A percentile compares a stretch with the other conserved stretches of the same genome.
Conservation (phyloP, 2,329 filamentous ascomycete species). For the Elsinoe batatas region DNA sequence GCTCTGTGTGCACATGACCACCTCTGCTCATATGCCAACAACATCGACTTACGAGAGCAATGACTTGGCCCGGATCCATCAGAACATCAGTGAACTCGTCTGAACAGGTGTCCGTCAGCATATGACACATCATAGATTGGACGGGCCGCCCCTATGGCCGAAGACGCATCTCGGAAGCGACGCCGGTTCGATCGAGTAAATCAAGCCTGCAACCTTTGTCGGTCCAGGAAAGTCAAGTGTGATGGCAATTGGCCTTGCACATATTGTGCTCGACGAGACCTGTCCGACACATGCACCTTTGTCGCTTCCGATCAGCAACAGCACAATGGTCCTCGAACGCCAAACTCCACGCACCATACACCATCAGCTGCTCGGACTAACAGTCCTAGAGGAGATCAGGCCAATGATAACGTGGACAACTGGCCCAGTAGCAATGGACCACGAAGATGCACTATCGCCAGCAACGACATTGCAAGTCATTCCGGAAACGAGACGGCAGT, state of each 20-base stretch:
- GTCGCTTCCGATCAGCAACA: conserved; percentile 16
- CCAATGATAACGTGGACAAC: no score
- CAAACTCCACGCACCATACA: background rate
- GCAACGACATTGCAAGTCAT: background rate
- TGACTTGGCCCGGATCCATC: background rate
- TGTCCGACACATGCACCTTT: conserved; percentile 31
- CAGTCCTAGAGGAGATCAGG: no score
- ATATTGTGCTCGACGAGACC: conserved; percentile 36
- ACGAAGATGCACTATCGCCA: background rate
- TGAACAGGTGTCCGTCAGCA: no score
- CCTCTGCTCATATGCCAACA: no score
- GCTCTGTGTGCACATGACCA: no score
- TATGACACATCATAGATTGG: background rate
- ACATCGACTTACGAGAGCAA: no score
- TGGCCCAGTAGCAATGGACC: background rate
- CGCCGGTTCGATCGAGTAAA: conserved; percentile 17
- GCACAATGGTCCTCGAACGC: background rate
- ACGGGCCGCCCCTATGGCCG: background rate
- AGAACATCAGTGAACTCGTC: background rate
- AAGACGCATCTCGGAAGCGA: background rate
- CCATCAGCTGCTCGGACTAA: background rate
- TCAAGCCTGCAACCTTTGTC: conserved; percentile 37
- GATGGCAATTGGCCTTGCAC: conserved; percentile 41
- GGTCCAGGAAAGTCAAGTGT: conserved; percentile 42
- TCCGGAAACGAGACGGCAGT: conserved; percentile 29